phyloP scores from a whole-genome alignment of 2,329 filamentous ascomycete species.

The Ramichloridium luteum region DNA sequence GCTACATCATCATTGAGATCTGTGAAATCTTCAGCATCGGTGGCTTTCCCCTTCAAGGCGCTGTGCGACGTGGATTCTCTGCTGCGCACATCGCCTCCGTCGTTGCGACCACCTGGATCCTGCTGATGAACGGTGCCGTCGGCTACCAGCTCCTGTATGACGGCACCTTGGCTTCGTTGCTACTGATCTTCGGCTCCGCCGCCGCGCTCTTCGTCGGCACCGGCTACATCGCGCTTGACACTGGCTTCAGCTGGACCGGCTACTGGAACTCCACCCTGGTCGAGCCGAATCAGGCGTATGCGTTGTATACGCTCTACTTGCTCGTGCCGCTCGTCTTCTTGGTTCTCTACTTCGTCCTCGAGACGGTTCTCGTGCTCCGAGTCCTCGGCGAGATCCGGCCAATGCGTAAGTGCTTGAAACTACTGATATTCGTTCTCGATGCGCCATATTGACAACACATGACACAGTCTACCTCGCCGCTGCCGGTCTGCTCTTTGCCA shows the following conservation, averaged over 20 bases:
- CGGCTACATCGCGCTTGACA: constrained; percentile 91
- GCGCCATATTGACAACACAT: background rate
- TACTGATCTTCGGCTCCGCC: constrained; percentile 60
- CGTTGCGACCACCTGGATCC: constrained; percentile 74
- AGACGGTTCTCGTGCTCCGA: constrained; percentile 69
- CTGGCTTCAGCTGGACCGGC: constrained; percentile 72
- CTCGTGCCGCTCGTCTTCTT: constrained; percentile 79
- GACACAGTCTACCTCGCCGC: constrained; percentile 56
- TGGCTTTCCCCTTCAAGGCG: constrained; percentile 62
- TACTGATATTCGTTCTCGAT: no score
- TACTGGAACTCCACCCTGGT: constrained; percentile 51
- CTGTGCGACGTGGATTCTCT: constrained; percentile 68
- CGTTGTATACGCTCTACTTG: constrained; percentile 89
- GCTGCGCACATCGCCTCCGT: constrained; percentile 86
- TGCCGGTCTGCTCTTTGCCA: constrained; percentile 70
- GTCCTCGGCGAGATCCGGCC: constrained; percentile 80
- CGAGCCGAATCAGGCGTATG: constrained; percentile 54
- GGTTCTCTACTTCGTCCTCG: constrained; percentile 74
- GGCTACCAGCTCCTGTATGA: constrained; percentile 92
- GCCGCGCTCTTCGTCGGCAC: constrained; percentile 70
- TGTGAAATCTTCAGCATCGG: constrained; percentile 96
- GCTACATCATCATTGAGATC: constrained; percentile 77
- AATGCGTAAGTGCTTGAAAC: constrained; percentile 66
- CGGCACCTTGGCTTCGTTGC: constrained; percentile 73
- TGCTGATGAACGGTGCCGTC: constrained; percentile 83